These are phyloP conservation scores for Alternaria burnsii DNA, from an alignment of 2,329 filamentous ascomycete species.

Conservation along the genomic window DNA sequence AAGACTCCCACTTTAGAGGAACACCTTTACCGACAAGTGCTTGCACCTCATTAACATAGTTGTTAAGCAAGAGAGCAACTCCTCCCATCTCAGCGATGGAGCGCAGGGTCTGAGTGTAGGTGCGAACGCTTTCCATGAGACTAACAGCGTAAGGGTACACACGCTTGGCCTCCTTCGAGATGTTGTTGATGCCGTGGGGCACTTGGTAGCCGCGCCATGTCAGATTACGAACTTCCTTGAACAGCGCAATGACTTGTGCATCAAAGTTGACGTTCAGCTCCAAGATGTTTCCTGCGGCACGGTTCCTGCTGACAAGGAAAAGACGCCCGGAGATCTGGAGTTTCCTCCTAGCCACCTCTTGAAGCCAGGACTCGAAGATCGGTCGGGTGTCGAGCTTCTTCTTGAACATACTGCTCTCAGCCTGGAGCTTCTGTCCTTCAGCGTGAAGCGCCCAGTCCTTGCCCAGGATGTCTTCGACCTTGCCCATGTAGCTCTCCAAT, in stretches of 20 bases:
- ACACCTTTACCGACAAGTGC: conserved; percentile 84
- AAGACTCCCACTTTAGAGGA: conserved; percentile 94
- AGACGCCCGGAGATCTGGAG: conserved; percentile 91
- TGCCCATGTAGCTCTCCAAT: conserved; percentile 95
- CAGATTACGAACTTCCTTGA: conserved; percentile 97
- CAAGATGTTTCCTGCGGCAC: conserved; percentile 87
- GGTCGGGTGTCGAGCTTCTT: conserved; percentile 94
- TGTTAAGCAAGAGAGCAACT: conserved; percentile 85
- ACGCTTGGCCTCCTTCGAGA: conserved; percentile 97
- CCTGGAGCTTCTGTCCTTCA: conserved; percentile 92
- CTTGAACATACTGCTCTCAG: conserved; percentile 90
- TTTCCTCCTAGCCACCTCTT: conserved; percentile 86
- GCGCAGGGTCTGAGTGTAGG: conserved; percentile 85
- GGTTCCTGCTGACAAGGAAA: conserved; percentile 87
- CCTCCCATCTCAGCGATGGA: conserved; percentile 86
- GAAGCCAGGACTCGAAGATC: conserved; percentile 95
- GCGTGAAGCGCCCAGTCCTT: conserved; percentile 93
- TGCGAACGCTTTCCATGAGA: conserved; percentile 98
- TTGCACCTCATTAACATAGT: conserved; percentile 92
- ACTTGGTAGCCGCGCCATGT: conserved; percentile 95
- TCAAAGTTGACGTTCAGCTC: conserved; percentile 97
- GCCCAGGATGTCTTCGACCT: conserved; percentile 97
- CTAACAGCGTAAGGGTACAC: conserved; percentile 98
- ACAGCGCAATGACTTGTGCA: conserved; percentile 93
- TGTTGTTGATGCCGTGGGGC: conserved; percentile 91